Base-by-base conservation (phyloP, 2,329 filamentous ascomycete species). In the Aciculosporium take region DNA sequence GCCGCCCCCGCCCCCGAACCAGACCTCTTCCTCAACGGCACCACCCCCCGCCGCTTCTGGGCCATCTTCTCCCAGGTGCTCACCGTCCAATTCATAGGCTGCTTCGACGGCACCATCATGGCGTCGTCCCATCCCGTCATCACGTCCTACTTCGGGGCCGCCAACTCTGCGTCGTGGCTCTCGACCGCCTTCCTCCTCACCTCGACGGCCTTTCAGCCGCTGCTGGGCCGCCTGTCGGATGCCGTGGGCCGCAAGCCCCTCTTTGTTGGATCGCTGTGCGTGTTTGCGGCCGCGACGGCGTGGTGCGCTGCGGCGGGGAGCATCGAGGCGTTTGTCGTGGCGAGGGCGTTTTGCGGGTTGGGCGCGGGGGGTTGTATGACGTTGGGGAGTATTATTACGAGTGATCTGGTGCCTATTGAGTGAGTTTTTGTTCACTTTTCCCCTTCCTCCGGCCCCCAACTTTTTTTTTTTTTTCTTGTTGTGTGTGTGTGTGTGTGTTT, bases 91-190 rank as follows among this genome's bases (percentile, higher is more conserved):
- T 72, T 79, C 46, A 64, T 78, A 13, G 63, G 65, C 27, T 76
- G 68, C 55, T 88, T 89, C 53, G 84, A 89, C 63, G 72, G 74
- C 9, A 89, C 83, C 4, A 72, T 89, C 49, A 87, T 89, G 82
- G 82, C 82, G 4, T 85, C 81, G 2, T 80, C 73, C 32, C 84
- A 91, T 57, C 83, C 84, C 0, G 81, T 84, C 43, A 86, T 89
- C 46, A 87, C 83, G 0, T 86, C 81, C 1, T 77, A 88, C 57
- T 89, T 89, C 58, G 65, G 78, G 46, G 74, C 81, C 37, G 83
- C 82, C 25, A 86, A 89, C 57, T 76, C 76, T 36, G 84, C 84
- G 3, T 86, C 83, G 2, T 91, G 84, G 84, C 67, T 89, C 4
- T 86, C 82, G 2, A 89, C 84, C 0, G 76, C 81, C 0, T 89